These are phyloP conservation scores for Hansenula lynferdii DNA, from an alignment of 1,139 yeast species.

Conservation along the genomic window DNA sequence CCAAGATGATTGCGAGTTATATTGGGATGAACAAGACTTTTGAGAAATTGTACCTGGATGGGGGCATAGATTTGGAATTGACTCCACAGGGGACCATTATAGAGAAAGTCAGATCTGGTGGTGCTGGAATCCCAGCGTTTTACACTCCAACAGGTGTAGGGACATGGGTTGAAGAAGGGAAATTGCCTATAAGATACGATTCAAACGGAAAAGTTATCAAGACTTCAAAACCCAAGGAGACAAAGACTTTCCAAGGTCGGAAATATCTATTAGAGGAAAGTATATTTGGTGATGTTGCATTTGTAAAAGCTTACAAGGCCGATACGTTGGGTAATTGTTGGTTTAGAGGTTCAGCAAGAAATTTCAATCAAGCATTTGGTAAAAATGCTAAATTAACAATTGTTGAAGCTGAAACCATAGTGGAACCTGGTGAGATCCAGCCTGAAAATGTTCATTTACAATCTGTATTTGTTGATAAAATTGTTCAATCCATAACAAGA, in stretches of 20 bases:
- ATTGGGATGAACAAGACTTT: constrained; percentile 43
- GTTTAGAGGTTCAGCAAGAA: constrained; percentile 43
- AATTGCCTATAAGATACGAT: constrained; percentile 38
- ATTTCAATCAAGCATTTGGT: constrained; percentile 43
- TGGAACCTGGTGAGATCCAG: constrained; percentile 39
- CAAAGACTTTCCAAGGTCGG: constrained; percentile 38
- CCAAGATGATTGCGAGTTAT: constrained; percentile 42
- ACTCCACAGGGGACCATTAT: constrained; percentile 50
- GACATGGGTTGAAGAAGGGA: constrained; percentile 47
- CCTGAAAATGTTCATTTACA: constrained; percentile 46
- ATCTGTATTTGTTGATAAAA: constrained; percentile 37
- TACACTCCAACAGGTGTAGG: constrained; percentile 47
- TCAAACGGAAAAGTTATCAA: constrained; percentile 30
- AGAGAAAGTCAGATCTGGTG: constrained; percentile 46
- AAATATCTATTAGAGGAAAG: constrained; percentile 40
- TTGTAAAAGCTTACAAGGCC: constrained; percentile 43
- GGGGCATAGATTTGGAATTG: constrained; percentile 40
- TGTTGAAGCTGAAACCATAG: constrained; percentile 49
- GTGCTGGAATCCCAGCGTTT: constrained; percentile 46
- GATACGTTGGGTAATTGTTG: constrained; percentile 44
- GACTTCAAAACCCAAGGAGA: constrained; percentile 36
- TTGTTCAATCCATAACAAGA: constrained; percentile 37
- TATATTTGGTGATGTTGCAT: constrained; percentile 41
- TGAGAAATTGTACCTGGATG: constrained; percentile 36
- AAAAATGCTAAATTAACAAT: constrained; percentile 41